Evolutionary conservation across 2,329 filamentous ascomycete genomes (phyloP), one percentile per base, ranked within the genome.

Genomic region (Colletotrichum sp.): DNA sequence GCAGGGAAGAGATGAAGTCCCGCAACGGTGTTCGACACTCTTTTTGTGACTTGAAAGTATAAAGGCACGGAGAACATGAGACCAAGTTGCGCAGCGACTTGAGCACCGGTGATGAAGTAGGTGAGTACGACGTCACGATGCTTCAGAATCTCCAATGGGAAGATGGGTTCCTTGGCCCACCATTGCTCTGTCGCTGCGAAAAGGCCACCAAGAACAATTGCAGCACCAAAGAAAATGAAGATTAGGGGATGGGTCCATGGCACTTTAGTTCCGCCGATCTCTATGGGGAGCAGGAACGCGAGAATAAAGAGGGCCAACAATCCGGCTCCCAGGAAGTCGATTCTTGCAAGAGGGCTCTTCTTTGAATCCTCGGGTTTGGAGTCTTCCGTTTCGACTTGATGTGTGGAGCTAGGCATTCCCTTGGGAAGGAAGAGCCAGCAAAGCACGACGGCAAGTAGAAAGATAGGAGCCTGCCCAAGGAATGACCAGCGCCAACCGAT

Each of bases 401-500:
- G 11, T 27, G 6, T 25, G 7, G 6, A 49, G 30, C 3, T 13
- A 19, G 16, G 66, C 27, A 63, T 65, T 9, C 27, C 65, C 12
- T 90, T 86, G 59, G 87, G 84, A 63, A 93, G 84, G 2, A 91
- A 90, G 4, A 90, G 77, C 67, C 86, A 86, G 0, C 91, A 91
- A 15, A 91, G 83, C 1, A 88, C 34, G 1, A 93, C 85, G 0
- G 91, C 92, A 16, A 90, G 79, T 1, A 88, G 76, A 0, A 91
- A 92, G 0, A 93, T 81, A 0, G 92, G 92, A 0, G 92, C 89
- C 79, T 94, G 92, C 3, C 92, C 84, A 4, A 92, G 80, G 75
- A 94, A 94, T 74, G 90, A 93, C 89, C 91, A 93, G 25, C 93
- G 87, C 93, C 93, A 95, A 12, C 93, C 92, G 30, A 95, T 86